A percentile compares a stretch with the other conserved stretches of the same genome.
phyloP scores from a whole-genome alignment of 306 rosid species.

The Quercus agrifolia region DNA sequence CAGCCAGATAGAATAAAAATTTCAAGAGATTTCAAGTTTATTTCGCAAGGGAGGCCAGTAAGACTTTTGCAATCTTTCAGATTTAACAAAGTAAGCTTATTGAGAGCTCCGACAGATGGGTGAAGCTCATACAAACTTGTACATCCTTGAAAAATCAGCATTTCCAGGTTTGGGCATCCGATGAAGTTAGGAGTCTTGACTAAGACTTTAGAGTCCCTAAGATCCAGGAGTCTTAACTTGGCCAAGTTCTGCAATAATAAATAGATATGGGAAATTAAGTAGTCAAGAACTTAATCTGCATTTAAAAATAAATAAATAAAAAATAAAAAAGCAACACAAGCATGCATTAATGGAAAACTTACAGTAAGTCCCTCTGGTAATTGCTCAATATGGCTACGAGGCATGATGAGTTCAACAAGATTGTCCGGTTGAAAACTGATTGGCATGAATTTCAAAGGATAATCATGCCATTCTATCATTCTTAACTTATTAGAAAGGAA shows the following conservation, averaged over 20 bases:
- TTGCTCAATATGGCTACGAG: background rate
- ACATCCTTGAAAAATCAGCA: slow-evolving; percentile 21
- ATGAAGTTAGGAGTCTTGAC: slow-evolving; percentile 9
- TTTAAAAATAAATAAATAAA: background rate
- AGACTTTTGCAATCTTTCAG: slow-evolving; percentile 14
- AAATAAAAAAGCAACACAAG: background rate
- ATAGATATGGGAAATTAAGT: background rate
- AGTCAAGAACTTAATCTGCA: background rate
- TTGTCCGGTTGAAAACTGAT: background rate
- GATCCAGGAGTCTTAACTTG: slow-evolving; percentile 18
- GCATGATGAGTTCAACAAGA: slow-evolving; percentile 25
- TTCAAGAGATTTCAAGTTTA: slow-evolving; percentile 22
- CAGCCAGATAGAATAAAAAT: slow-evolving; percentile 12
- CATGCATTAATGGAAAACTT: background rate
- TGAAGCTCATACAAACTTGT: slow-evolving; percentile 6
- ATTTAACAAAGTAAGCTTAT: slow-evolving; percentile 1
- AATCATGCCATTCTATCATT: slow-evolving; percentile 19
- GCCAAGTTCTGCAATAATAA: background rate
- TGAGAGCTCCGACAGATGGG: slow-evolving; percentile 8
- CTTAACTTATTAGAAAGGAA: slow-evolving; percentile 22
- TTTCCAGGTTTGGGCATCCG: slow-evolving; percentile 11
- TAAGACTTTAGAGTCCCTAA: slow-evolving; percentile 11
- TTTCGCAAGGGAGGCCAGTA: background rate
- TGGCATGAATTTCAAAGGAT: slow-evolving; percentile 11
- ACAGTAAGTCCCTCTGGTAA: slow-evolving; percentile 15